A percentile compares a stretch with the other conserved stretches of the same genome.
Evolutionary conservation across 441 rosid genomes (phyloP).

Genomic region (Pelargonium myrrhifolium): DNA sequence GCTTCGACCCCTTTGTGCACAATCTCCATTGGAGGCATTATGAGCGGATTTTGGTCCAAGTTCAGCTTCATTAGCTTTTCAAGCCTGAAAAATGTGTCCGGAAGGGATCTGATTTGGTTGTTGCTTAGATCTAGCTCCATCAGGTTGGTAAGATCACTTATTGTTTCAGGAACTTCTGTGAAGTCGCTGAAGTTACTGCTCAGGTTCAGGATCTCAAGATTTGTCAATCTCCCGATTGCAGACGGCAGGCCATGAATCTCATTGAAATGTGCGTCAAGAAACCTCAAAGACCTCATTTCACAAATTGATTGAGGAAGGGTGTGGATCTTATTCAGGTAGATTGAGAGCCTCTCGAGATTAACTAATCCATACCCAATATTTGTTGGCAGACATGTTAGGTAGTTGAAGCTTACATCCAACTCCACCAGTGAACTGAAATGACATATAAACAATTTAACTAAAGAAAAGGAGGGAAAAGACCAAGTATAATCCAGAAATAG

Average conservation of each 20-base stretch:
- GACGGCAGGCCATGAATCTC: constrained; percentile 50
- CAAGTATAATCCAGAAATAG: neutral
- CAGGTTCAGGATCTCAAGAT: constrained; percentile 47
- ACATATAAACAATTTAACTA: constrained; percentile 4
- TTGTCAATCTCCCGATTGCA: constrained; percentile 43
- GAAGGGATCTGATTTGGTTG: constrained; percentile 54
- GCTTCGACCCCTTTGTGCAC: constrained; percentile 43
- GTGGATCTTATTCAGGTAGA: constrained; percentile 49
- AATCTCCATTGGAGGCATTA: constrained; percentile 44
- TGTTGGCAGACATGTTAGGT: constrained; percentile 36
- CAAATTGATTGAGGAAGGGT: constrained; percentile 42
- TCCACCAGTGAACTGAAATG: constrained; percentile 43
- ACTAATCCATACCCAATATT: constrained; percentile 51
- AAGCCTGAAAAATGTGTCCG: constrained; percentile 43
- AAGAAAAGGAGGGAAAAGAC: neutral
- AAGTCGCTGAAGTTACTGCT: constrained; percentile 59
- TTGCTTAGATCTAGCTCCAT: constrained; percentile 62
- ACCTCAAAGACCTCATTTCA: constrained; percentile 43
- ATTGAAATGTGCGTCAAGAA: constrained; percentile 59
- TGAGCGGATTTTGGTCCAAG: constrained; percentile 53
- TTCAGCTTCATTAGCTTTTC: constrained; percentile 45
- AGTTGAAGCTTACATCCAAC: constrained; percentile 60
- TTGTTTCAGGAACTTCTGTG: constrained; percentile 42
- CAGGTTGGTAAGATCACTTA: constrained; percentile 42
- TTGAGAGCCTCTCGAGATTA: constrained; percentile 42